Base-by-base conservation (phyloP, 1,284 basidiomycete species). In the Apiotrichum sp. region DNA sequence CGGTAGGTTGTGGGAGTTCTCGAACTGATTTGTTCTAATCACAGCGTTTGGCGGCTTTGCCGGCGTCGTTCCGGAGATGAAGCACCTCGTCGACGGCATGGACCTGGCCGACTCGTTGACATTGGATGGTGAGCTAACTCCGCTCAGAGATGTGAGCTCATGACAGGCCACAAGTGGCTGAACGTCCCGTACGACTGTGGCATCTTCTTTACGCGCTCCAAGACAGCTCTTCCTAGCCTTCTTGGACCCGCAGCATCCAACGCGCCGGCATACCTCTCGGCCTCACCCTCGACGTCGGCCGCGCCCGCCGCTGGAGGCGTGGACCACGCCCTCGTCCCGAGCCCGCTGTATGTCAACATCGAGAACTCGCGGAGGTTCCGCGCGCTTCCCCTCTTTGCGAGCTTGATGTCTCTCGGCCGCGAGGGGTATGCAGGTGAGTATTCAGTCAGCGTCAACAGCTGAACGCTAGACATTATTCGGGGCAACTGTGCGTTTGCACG, bases 301-400 rank as follows among this genome's bases (percentile, higher is more conserved):
- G 40, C 11, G 40, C 9, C 11, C 9, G 36, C 34, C 5, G 35
- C 47, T 8, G 11, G 16, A 2, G 22, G 53, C 50, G 3, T 14
- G 4, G n/a, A 10, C 16, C 44, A 50, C 60, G 50, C n/a, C 55
- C 9, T 60, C 57, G 36, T 55, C 33, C 55, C 55, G 11, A 52
- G 52, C 38, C 78, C 78, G 1, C 65, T 80, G 5, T 78, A 78
- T 56, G 60, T 74, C 31, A 67, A 68, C 35, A 73, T 80, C 42
- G 80, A 81, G 61, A 82, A 81, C 64, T 79, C 77, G 3, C 65
- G 79, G 5, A 68, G 80, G 16, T 80, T 81, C 66, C 68, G 80
- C 13, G 79, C 78, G 1, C 67, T 82, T 22, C 79, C 80, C 0
- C 58, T 82, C n/a, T 76, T 78, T 52, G 75, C 78, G 1, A 74